phyloP scores from a whole-genome alignment of 306 rosid genomes.

The Argentina anserina region DNA sequence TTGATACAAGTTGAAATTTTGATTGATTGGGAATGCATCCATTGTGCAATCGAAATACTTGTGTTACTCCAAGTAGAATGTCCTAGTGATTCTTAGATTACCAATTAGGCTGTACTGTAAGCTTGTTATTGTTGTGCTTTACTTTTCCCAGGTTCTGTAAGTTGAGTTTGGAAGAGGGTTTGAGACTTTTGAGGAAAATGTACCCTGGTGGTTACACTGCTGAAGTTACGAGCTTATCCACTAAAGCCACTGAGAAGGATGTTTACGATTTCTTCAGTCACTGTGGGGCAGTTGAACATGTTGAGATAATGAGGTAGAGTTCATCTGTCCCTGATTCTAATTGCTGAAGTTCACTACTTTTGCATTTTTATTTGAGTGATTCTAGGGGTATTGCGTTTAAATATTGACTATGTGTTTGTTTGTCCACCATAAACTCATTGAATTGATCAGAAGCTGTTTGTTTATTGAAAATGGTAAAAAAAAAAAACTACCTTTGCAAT shows the following conservation, averaged over 20 bases:
- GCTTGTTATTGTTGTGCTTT: slow-evolving; percentile 9
- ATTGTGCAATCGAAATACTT: neutral
- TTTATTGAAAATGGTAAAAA: neutral
- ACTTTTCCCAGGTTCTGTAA: slow-evolving; percentile 34
- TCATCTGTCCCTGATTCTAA: slow-evolving; percentile 16
- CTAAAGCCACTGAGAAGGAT: slow-evolving; percentile 69
- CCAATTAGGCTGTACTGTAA: slow-evolving; percentile 10
- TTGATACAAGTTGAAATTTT: neutral
- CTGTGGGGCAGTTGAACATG: slow-evolving; percentile 70
- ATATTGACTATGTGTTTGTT: neutral
- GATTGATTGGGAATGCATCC: neutral
- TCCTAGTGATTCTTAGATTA: neutral
- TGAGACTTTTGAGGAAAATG: slow-evolving; percentile 54
- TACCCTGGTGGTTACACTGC: slow-evolving; percentile 64
- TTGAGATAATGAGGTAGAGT: slow-evolving; percentile 70
- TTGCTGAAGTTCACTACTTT: slow-evolving; percentile 19
- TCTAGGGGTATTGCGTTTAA: neutral
- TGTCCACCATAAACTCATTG: neutral
- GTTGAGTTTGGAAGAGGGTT: slow-evolving; percentile 14
- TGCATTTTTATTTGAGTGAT: neutral
- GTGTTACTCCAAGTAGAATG: neutral
- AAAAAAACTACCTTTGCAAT: slow-evolving; percentile 8
- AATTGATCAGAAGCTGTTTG: neutral
- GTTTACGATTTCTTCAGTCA: slow-evolving; percentile 63
- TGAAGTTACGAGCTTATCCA: slow-evolving; percentile 71